Evolutionary conservation across 495 filamentous ascomycete genomes (phyloP).

Genomic region (Xylaria bambusicola): DNA sequence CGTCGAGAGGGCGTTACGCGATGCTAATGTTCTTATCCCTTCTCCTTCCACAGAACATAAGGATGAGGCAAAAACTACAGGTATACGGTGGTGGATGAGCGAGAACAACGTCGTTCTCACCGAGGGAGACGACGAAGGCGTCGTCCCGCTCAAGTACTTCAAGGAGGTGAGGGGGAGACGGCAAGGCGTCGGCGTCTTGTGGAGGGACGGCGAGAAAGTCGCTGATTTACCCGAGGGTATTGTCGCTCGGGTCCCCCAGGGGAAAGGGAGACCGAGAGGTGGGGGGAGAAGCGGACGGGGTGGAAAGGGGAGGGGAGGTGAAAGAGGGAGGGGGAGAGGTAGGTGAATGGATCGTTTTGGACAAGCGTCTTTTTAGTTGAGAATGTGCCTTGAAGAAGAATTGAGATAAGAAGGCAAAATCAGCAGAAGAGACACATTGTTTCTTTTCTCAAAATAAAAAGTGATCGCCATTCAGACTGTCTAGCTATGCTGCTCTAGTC

Average conservation of each 20-base stretch:
- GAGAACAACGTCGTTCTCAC: constrained; percentile 77
- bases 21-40: constrained; percentile 1
- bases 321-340: constrained; percentile 5
- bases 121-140: constrained; percentile 49
- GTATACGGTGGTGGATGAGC: constrained; percentile 80
- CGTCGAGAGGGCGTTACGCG: constrained; percentile 59
- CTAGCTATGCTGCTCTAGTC: no score
- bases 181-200: constrained; percentile 63
- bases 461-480: no score
- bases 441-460: no score
- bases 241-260: constrained; percentile 23
- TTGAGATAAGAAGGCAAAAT: no score
- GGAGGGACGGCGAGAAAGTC: constrained; percentile 63
- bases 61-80: constrained; percentile 25
- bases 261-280: constrained; percentile 14
- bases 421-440: no score
- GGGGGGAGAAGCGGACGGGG: constrained; percentile 13
- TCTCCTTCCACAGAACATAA: no score
- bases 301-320: constrained; percentile 6
- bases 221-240: constrained; percentile 54
- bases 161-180: constrained; percentile 59
- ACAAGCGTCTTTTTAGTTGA: background rate
- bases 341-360: no score
- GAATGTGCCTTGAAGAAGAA: background rate
- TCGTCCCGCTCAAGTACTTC: constrained; percentile 47